Percentiles rank a stretch among this genome's conserved stretches.
phyloP scores from a whole-genome alignment of 305 asterid genomes.

The Salvia sclarea region DNA sequence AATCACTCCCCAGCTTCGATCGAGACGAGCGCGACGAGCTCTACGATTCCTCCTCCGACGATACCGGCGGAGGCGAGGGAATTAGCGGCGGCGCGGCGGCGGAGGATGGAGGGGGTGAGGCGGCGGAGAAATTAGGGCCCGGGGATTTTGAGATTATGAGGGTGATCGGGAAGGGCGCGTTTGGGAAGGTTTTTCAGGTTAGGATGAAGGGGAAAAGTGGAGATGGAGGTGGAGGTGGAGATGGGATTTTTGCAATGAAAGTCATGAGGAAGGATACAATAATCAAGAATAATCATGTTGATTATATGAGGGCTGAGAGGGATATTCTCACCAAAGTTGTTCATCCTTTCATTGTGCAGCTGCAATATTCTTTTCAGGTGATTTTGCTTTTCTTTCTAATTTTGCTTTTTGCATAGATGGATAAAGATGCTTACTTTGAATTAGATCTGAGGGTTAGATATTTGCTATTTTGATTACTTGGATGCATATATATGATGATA shows the following conservation, averaged over 20 bases:
- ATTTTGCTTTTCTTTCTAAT: not conserved
- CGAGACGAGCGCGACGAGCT: slow-evolving; percentile 43
- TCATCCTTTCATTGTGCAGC: slow-evolving; percentile 88
- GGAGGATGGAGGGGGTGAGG: slow-evolving; percentile 28
- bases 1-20: slow-evolving; percentile 50
- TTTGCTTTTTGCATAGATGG: not conserved
- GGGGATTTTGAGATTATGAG: slow-evolving; percentile 86
- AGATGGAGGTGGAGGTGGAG: slow-evolving; percentile 38
- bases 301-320: slow-evolving; percentile 90
- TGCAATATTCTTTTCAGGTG: slow-evolving; percentile 86
- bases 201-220: slow-evolving; percentile 51
- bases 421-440: slow-evolving; percentile 13
- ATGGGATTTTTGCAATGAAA: slow-evolving; percentile 88
- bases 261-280: slow-evolving; percentile 90
- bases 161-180: slow-evolving; percentile 85
- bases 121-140: slow-evolving; percentile 55
- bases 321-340: slow-evolving; percentile 90
- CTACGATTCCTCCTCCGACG: slow-evolving; percentile 50
- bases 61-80: slow-evolving; percentile 28
- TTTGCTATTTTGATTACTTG: not conserved
- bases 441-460: slow-evolving; percentile 15
- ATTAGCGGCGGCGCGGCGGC: slow-evolving; percentile 22
- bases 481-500: slow-evolving; percentile 16
- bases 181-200: slow-evolving; percentile 96
- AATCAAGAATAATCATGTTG: slow-evolving; percentile 90